phyloP scores from a whole-genome alignment of 192 early-diverging fungal genomes.

The Umbelopsis sp. region DNA sequence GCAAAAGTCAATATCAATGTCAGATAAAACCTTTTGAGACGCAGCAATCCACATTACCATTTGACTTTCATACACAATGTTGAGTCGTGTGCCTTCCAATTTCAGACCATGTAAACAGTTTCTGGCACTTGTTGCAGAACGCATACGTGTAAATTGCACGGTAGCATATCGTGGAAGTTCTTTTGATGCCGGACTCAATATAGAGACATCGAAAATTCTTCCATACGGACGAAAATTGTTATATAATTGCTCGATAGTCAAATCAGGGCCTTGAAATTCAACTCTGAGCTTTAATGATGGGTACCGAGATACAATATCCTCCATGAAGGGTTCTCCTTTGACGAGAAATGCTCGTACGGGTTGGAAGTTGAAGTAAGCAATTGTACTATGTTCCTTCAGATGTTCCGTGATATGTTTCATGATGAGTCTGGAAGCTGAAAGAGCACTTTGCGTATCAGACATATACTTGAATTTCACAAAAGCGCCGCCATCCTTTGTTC shows the following conservation, averaged over 20 bases:
- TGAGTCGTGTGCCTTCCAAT: conserved; percentile 66
- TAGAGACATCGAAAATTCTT: conserved; percentile 77
- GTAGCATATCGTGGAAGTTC: conserved; percentile 79
- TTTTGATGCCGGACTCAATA: conserved; percentile 59
- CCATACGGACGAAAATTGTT: conserved; percentile 78
- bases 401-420: conserved; percentile 47
- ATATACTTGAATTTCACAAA: conserved; percentile 55
- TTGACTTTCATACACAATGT: conserved; percentile 61
- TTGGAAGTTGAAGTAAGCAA: conserved; percentile 70
- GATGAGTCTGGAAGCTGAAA: conserved; percentile 45
- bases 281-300: conserved; percentile 57
- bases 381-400: conserved; percentile 52
- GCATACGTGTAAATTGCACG: conserved; percentile 75
- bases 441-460: conserved; percentile 30
- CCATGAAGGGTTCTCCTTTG: conserved; percentile 70
- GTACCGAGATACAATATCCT: conserved; percentile 66
- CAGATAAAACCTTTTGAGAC: not conserved
- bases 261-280: conserved; percentile 76
- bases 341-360: conserved; percentile 67
- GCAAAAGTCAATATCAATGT: not conserved
- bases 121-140: conserved; percentile 87
- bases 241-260: conserved; percentile 70
- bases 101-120: conserved; percentile 89
- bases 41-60: conserved; percentile 35
- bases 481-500: conserved; percentile 44